phyloP scores from a whole-genome alignment of 441 rosid genomes.

The Bocquillonia castaneifolia region DNA sequence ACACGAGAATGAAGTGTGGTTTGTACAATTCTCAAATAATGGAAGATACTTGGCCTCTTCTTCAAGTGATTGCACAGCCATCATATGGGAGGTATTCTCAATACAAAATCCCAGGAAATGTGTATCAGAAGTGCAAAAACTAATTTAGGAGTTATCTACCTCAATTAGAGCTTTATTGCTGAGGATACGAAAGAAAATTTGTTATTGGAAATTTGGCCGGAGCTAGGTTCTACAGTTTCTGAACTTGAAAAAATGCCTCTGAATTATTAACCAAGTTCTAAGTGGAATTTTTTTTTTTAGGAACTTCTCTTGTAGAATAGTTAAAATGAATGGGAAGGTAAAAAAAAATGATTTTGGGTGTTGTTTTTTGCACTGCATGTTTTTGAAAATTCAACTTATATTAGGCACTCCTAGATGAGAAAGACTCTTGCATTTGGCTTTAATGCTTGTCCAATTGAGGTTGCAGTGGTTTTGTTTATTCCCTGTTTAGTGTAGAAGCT shows the following conservation, averaged over 20 bases:
- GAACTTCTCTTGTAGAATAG: background rate
- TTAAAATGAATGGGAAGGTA: background rate
- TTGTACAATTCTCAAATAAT: slow-evolving; percentile 72
- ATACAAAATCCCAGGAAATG: background rate
- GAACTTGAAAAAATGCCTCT: background rate
- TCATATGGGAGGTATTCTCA: slow-evolving; percentile 74
- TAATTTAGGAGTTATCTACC: background rate
- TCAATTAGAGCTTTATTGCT: background rate
- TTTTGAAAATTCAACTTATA: background rate
- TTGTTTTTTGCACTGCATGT: background rate
- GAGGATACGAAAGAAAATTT: background rate
- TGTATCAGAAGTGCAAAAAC: background rate
- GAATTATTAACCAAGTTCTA: background rate
- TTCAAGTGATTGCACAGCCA: slow-evolving; percentile 83
- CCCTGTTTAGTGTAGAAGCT: background rate
- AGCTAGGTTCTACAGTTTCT: background rate
- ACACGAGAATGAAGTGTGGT: slow-evolving; percentile 88
- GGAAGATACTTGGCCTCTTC: slow-evolving; percentile 85
- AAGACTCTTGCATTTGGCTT: background rate
- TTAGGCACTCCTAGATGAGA: background rate
- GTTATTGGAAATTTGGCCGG: background rate
- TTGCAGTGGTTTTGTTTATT: background rate
- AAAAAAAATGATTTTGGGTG: no score
- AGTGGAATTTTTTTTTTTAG: background rate
- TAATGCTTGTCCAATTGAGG: background rate